Evolutionary conservation across 2,329 filamentous ascomycete genomes (phyloP), one percentile per base, ranked within the genome.

Genomic region (Colletotrichum magnum): DNA sequence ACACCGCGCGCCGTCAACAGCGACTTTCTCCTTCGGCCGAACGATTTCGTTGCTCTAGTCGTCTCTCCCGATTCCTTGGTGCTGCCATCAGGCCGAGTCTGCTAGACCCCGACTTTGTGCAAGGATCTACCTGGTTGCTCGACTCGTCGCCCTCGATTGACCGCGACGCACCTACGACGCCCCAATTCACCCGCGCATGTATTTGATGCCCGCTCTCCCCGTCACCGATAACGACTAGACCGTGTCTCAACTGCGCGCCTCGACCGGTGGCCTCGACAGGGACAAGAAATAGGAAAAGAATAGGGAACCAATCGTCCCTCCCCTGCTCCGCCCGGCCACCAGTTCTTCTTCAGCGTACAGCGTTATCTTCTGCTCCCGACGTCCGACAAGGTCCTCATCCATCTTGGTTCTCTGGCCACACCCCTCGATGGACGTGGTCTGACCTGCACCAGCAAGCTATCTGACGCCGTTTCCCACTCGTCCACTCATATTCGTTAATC

Each of bases 121-220:
- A 65, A 65, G 61, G 59, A 54, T 69, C 48, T 69, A 53, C 66
- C 66, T 41, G 16, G 61, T 56, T 36, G 28, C 32, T n/a, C 50
- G 28, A 54, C 21, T 65, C 32, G 12, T 56, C 50, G 21, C 18
- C 26, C 48, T 50, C 32, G 32, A 18, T 43, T 52, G 43, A 41
- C 45, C 13, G 28, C 58, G 32, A 61, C 32, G 41, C 32, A 52
- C 54, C 36, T 51, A 13, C 51, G 41, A 56, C 60, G 28, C 51
- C 56, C 45, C 57, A 36, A 51, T 52, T 47, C 47, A 59, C n/a
- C 50, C 61, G 28, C n/a, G 36, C 54, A 12, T 59, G 56, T 52
- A 24, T 24, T 24, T 60, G 26, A 53, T 60, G 63, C 53, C 58
- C 36, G 53, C 47, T 54, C 26, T 52, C 39, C 47, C 52, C 62